A percentile compares a stretch with the other conserved stretches of the same genome.
Conservation (phyloP, 2,329 filamentous ascomycete species). For the Apiospora hydei region DNA sequence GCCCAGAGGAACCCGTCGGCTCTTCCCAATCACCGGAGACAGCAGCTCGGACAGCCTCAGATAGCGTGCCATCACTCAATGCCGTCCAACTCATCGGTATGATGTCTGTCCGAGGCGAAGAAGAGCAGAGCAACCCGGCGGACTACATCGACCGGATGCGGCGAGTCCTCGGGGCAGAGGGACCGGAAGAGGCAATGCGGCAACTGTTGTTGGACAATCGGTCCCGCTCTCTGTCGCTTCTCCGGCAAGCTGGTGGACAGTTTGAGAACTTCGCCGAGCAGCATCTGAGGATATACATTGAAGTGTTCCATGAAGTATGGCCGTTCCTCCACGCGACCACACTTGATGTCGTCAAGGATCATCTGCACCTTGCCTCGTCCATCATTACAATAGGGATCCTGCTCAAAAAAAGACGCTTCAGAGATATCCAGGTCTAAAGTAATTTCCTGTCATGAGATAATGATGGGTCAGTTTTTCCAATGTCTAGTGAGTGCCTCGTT, state of each 20-base stretch:
- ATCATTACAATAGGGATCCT: constrained; percentile 23
- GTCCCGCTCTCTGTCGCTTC: neutral
- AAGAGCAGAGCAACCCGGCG: neutral
- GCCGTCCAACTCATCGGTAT: neutral
- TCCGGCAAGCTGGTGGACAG: neutral
- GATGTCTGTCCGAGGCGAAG: neutral
- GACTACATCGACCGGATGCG: neutral
- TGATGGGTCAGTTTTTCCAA: constrained; percentile 21
- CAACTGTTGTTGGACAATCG: neutral
- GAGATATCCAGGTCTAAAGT: neutral
- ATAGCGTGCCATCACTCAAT: neutral
- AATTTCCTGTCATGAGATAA: neutral
- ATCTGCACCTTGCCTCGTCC: constrained; percentile 13
- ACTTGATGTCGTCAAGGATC: neutral
- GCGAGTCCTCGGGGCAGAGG: neutral
- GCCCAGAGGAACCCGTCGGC: neutral
- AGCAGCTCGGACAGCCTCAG: neutral
- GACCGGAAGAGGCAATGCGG: neutral
- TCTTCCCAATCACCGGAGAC: neutral
- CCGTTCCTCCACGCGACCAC: neutral
- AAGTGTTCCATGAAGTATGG: constrained; percentile 22
- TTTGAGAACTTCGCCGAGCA: neutral
- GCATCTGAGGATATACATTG: constrained; percentile 2
- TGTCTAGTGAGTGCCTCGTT: constrained; percentile 7
- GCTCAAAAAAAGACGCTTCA: neutral